phyloP scores from a whole-genome alignment of 2,329 filamentous ascomycete species.

The Alternaria atra region DNA sequence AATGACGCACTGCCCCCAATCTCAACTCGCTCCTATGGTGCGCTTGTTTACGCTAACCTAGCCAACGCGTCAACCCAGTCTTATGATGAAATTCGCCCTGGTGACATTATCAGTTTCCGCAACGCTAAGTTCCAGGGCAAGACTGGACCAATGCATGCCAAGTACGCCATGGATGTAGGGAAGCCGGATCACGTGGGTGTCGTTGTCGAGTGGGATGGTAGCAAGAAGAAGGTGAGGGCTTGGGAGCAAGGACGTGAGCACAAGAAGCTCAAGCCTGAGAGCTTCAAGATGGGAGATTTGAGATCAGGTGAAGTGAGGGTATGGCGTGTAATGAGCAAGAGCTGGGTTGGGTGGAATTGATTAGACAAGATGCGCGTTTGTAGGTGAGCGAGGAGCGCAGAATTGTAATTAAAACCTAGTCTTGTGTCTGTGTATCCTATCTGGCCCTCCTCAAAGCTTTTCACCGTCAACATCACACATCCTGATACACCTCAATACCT shows the following conservation, averaged over 20 bases:
- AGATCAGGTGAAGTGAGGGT: slow-evolving; percentile 95
- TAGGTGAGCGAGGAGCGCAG: not conserved
- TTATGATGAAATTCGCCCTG: slow-evolving; percentile 89
- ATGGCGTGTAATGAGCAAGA: slow-evolving; percentile 92
- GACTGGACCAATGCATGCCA: slow-evolving; percentile 92
- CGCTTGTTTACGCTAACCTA: slow-evolving; percentile 91
- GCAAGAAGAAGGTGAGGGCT: slow-evolving; percentile 94
- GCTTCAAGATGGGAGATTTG: slow-evolving; percentile 91
- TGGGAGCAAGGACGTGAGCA: slow-evolving; percentile 96
- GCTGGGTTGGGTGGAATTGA: slow-evolving; percentile 83
- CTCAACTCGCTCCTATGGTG: slow-evolving; percentile 88
- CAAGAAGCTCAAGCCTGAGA: slow-evolving; percentile 92
- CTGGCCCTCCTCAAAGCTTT: not conserved
- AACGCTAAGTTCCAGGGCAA: slow-evolving; percentile 96
- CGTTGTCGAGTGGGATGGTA: slow-evolving; percentile 96
- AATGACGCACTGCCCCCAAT: slow-evolving; percentile 80
- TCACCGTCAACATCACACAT: not conserved
- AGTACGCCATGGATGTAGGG: slow-evolving; percentile 88
- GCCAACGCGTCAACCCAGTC: slow-evolving; percentile 92
- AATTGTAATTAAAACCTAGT: slow-evolving; percentile 5
- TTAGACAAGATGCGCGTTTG: not conserved
- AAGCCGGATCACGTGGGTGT: slow-evolving; percentile 88
- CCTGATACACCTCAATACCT: not conserved
- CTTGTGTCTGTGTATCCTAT: not conserved
- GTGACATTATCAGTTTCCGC: slow-evolving; percentile 91